A percentile compares a stretch with the other conserved stretches of the same genome.
These are phyloP conservation scores for Xanthoceras sorbifolium DNA, from an alignment of 345 rosid species.

Conservation along the genomic window DNA sequence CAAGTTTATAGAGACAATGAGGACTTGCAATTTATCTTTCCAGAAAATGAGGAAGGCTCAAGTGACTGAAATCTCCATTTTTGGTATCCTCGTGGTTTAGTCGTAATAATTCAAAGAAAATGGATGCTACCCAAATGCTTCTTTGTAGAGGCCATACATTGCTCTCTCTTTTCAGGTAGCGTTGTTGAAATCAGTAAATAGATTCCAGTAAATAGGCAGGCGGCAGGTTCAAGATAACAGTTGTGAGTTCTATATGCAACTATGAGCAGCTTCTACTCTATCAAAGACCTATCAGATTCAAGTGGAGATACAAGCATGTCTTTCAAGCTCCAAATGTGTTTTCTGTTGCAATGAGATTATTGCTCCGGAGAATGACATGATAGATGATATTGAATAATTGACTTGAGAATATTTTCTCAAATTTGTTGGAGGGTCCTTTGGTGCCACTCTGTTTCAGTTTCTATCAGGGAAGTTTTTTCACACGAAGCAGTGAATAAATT, in stretches of 20 bases:
- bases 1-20: conserved; percentile 95
- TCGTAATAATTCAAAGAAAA: not conserved
- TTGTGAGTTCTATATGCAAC: not conserved
- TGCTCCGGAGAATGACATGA: not conserved
- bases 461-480: too few relatives aligned
- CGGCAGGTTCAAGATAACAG: not conserved
- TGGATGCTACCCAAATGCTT: not conserved
- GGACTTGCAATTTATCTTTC: conserved; percentile 68
- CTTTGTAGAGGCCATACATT: not conserved
- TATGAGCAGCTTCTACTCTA: not conserved
- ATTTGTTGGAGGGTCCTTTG: not conserved
- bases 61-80: conserved; percentile 25
- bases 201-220: not conserved
- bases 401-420: not conserved
- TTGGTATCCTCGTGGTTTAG: not conserved
- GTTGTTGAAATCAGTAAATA: not conserved
- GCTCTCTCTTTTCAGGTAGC: not conserved
- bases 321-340: not conserved
- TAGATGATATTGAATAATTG: not conserved
- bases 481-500: too few relatives aligned
- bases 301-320: not conserved
- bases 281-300: not conserved
- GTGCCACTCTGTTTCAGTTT: too few relatives aligned
- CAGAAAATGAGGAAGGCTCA: conserved; percentile 47
- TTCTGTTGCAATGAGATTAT: not conserved